A percentile compares a stretch with the other conserved stretches of the same genome.
These are phyloP conservation scores for Globisporangium mamillatum DNA, from an alignment of 352 stramenopile genomes.

Conservation along the genomic window DNA sequence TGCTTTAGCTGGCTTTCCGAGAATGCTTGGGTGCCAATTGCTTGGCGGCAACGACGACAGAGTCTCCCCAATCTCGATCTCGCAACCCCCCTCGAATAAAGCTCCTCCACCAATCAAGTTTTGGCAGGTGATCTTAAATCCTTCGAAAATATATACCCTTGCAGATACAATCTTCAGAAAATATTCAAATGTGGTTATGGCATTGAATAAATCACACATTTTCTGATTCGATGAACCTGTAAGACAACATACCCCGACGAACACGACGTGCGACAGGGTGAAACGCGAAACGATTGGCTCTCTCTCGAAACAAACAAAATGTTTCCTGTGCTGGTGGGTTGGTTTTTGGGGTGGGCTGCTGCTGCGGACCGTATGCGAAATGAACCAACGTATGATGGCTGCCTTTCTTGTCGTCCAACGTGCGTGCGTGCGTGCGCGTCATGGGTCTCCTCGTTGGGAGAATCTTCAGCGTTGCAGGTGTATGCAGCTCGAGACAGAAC, in stretches of 20 bases:
- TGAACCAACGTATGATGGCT: conserved; percentile 11
- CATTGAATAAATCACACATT: too few relatives aligned
- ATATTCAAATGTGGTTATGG: background rate
- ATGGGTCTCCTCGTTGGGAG: background rate
- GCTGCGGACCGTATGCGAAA: conserved; percentile 5
- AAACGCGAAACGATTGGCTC: conserved; percentile 14
- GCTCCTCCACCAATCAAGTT: conserved; percentile 14
- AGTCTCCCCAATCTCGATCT: background rate
- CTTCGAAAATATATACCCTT: background rate
- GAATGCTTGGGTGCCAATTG: conserved; percentile 5
- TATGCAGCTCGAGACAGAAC: background rate
- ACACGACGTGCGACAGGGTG: background rate
- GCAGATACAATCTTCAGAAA: conserved; percentile 7
- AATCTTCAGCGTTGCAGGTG: background rate
- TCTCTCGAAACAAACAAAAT: background rate
- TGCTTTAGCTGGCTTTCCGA: conserved; percentile 9
- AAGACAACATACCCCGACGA: background rate
- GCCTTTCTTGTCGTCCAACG: background rate
- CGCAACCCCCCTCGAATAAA: conserved; percentile 16
- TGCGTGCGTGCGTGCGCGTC: conserved; percentile 3
- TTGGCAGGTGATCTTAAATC: background rate
- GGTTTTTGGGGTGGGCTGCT: background rate
- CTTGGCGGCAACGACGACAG: background rate
- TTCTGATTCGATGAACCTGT: background rate
- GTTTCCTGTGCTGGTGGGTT: background rate